Percentiles rank a stretch among this genome's conserved stretches.
phyloP scores from a whole-genome alignment of 106 monocot genomes.

The Dendrobium catenatum region DNA sequence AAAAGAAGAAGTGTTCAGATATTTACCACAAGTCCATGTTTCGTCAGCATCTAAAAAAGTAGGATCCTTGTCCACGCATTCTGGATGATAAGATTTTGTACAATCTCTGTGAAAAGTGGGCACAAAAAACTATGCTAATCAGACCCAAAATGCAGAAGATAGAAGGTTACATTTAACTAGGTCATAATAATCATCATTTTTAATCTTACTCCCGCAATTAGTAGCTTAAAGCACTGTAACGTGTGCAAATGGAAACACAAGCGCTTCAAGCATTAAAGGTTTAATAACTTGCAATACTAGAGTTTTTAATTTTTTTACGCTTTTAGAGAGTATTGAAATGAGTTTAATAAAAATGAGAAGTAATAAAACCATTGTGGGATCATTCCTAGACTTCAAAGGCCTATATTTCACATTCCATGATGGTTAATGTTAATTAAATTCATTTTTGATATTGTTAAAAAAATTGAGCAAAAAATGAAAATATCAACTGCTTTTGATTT shows the following conservation, averaged over 20 bases:
- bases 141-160: background rate
- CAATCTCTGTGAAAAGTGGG: conserved; percentile 31
- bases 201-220: background rate
- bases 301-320: no score
- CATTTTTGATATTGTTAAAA: no score
- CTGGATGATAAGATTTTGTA: conserved; percentile 51
- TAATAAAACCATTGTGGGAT: no score
- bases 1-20: background rate
- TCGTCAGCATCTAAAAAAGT: conserved; percentile 31
- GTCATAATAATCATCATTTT: background rate
- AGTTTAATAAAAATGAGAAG: no score
- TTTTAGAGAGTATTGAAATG: no score
- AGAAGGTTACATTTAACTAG: background rate
- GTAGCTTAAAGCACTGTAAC: background rate
- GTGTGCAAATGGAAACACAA: background rate
- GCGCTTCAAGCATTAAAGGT: background rate
- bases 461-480: no score
- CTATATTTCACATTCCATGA: no score
- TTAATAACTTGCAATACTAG: background rate
- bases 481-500: no score
- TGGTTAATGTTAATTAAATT: no score
- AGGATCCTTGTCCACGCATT: conserved; percentile 40
- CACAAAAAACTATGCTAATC: background rate
- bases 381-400: no score
- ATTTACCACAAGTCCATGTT: conserved; percentile 42